Conservation (phyloP, 495 filamentous ascomycete genomes). For the Massariosphaeria phaeospora region DNA sequence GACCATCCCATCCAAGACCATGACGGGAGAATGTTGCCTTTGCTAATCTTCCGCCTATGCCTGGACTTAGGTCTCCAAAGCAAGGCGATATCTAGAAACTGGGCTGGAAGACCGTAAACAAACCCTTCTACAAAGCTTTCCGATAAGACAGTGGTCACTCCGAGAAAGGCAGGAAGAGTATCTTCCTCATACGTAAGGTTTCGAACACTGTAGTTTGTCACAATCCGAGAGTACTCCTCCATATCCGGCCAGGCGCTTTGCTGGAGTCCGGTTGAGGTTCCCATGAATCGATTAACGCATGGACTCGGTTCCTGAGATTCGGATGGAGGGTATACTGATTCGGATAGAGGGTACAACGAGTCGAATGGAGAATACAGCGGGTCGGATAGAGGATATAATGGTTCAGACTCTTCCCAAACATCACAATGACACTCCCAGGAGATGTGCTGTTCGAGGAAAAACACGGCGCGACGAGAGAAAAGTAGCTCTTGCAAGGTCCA, state of each 20-base stretch:
- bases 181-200: not conserved
- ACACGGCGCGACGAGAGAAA: not conserved
- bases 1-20: not conserved
- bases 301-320: not conserved
- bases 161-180: not conserved
- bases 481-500: not conserved
- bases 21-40: not conserved
- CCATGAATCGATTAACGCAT: not conserved
- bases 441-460: not conserved
- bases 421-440: not conserved
- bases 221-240: not conserved
- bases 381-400: not conserved
- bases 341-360: no score
- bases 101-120: not conserved
- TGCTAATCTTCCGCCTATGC: not conserved
- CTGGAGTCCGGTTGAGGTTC: not conserved
- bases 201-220: not conserved
- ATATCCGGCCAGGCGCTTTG: not conserved
- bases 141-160: not conserved
- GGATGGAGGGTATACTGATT: no score
- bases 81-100: not conserved
- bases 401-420: not conserved
- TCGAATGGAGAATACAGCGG: no score
- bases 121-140: not conserved
- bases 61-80: not conserved